Conservation (phyloP, 352 stramenopile genomes). For the Phytopythium vexans region DNA sequence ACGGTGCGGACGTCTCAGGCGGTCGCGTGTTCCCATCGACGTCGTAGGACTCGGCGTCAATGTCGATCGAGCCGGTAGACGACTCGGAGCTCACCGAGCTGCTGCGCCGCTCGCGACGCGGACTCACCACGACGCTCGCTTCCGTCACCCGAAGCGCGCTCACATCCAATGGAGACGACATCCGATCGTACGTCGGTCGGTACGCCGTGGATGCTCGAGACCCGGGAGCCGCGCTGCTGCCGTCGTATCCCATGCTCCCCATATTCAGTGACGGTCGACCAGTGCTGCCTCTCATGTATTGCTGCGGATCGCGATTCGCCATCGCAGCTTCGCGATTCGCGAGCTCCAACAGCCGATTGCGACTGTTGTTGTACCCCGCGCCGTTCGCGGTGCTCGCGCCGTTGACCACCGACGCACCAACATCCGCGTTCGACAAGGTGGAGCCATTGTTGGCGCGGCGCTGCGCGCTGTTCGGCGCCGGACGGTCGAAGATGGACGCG, state of each 20-base stretch:
- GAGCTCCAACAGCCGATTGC: conserved; percentile 23
- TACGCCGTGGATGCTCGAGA: too few species aligned
- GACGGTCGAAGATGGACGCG: conserved; percentile 67
- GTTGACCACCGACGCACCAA: not conserved
- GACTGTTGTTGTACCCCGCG: conserved; percentile 18
- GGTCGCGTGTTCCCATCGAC: not conserved
- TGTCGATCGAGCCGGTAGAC: conserved; percentile 66
- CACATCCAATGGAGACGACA: conserved; percentile 24
- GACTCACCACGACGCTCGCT: conserved; percentile 17
- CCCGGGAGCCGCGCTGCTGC: too few species aligned
- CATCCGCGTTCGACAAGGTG: too few species aligned
- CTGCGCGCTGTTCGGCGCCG: conserved; percentile 12
- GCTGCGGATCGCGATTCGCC: too few species aligned
- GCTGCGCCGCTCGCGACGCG: not conserved
- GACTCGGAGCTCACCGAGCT: conserved; percentile 58
- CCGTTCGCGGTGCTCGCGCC: conserved; percentile 16
- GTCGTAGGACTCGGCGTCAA: conserved; percentile 47
- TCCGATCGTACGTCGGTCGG: conserved; percentile 2
- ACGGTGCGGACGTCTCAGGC: too few species aligned
- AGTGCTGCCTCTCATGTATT: too few species aligned
- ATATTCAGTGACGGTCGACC: too few species aligned
- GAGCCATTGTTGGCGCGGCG: conserved; percentile 7
- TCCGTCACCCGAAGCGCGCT: conserved; percentile 22
- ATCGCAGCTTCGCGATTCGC: conserved; percentile 19
- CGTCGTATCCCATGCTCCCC: too few species aligned